These are phyloP conservation scores for Malassezia caprae DNA, from an alignment of 1,284 basidiomycete genomes.

Conservation along the genomic window DNA sequence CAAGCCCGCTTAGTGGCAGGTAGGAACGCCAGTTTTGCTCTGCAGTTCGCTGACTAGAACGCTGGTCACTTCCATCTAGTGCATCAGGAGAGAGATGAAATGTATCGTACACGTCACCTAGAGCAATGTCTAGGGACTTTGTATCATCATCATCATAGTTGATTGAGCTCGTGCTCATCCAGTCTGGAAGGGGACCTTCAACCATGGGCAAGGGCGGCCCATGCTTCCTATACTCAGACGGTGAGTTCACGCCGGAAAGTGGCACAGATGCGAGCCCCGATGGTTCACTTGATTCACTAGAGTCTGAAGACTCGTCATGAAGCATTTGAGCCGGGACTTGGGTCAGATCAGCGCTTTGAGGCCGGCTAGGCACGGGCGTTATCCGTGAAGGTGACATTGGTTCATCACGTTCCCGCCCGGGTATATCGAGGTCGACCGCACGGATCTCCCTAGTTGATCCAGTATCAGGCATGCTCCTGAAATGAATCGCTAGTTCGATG, in stretches of 20 bases:
- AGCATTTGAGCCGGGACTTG: not conserved
- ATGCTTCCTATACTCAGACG: not conserved
- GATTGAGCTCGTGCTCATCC: not conserved
- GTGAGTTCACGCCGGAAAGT: not conserved
- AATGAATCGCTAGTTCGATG: not conserved
- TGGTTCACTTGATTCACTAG: not conserved
- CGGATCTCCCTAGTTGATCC: not conserved
- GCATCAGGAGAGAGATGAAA: not conserved
- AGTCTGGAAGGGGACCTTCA: not conserved
- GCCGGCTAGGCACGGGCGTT: not conserved
- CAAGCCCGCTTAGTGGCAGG: constrained; percentile 3
- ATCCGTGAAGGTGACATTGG: not conserved
- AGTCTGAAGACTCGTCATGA: not conserved
- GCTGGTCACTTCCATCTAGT: not conserved
- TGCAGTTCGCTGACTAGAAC: not conserved
- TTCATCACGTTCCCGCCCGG: not conserved
- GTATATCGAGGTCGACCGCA: not conserved
- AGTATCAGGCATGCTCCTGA: not conserved
- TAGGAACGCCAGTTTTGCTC: constrained; percentile 6
- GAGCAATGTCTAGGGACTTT: not conserved
- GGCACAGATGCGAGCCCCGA: not conserved
- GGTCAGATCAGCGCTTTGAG: not conserved
- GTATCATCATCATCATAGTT: constrained; percentile 1
- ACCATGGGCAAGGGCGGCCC: not conserved
- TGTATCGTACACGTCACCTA: constrained; percentile 11